A percentile compares a stretch with the other conserved stretches of the same genome.
These are phyloP conservation scores for Aspergillus costaricaensis DNA, from an alignment of 2,329 filamentous ascomycete species.

Conservation along the genomic window DNA sequence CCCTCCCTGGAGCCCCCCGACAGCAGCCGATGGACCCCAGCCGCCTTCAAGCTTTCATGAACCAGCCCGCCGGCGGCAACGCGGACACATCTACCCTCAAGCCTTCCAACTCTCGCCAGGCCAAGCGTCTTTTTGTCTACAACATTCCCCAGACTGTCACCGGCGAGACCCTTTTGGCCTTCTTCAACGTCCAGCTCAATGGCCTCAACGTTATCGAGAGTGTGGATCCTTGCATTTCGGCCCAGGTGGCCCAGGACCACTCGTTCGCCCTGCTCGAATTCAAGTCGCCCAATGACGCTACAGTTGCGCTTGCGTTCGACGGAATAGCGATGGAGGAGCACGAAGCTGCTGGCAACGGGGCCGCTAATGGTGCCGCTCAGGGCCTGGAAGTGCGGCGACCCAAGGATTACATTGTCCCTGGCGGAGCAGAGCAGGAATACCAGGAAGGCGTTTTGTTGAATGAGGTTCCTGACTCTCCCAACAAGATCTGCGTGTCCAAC, in stretches of 20 bases:
- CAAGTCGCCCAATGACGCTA: conserved; percentile 82
- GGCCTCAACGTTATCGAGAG: conserved; percentile 89
- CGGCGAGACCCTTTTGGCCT: conserved; percentile 74
- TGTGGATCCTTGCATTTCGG: conserved; percentile 80
- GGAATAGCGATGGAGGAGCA: conserved; percentile 83
- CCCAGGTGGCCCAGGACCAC: conserved; percentile 76
- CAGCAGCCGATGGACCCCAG: conserved; percentile 94
- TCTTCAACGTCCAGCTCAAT: conserved; percentile 96
- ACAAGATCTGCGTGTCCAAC: conserved; percentile 92
- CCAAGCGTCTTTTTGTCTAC: conserved; percentile 85
- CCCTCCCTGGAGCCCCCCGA: conserved; percentile 88
- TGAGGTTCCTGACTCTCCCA: conserved; percentile 84
- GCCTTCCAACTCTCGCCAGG: conserved; percentile 88
- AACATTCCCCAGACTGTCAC: conserved; percentile 74
- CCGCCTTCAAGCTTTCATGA: conserved; percentile 93
- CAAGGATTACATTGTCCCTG: conserved; percentile 95
- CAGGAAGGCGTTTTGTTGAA: conserved; percentile 76
- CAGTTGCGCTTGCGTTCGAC: conserved; percentile 85
- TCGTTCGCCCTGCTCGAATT: conserved; percentile 90
- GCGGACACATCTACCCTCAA: conserved; percentile 77
- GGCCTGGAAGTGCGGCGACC: conserved; percentile 77
- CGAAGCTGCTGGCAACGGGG: conserved; percentile 48
- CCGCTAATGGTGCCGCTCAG: conserved; percentile 55
- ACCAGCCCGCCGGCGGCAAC: conserved; percentile 73
- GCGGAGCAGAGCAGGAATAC: conserved; percentile 70